Percentiles rank a stretch among this genome's conserved stretches.
Evolutionary conservation across 2,329 filamentous ascomycete genomes (phyloP).

Genomic region (Monilinia fructicola): DNA sequence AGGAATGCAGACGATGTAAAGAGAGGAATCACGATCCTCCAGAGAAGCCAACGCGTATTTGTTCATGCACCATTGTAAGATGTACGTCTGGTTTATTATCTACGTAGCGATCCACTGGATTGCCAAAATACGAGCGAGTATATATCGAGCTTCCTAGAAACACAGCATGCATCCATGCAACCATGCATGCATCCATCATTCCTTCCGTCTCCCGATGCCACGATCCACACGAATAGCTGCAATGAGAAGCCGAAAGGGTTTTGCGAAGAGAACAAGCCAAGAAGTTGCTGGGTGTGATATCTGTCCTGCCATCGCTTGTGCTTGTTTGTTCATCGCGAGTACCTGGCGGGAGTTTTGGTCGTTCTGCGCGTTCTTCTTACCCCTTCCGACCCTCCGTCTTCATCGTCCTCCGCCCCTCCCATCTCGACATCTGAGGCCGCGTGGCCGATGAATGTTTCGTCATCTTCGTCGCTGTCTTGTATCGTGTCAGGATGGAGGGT

Average conservation of each 20-base stretch:
- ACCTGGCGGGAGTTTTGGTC: constrained; percentile 7
- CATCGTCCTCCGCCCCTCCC: neutral
- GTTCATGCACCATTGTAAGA: neutral
- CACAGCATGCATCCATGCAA: too few species aligned
- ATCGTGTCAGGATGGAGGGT: neutral
- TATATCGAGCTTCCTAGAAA: neutral
- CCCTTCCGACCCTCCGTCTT: neutral
- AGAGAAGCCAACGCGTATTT: neutral
- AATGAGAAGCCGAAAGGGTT: too few species aligned
- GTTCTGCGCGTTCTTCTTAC: constrained; percentile 1
- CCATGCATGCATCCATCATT: too few species aligned
- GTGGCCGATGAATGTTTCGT: neutral
- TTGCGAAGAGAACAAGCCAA: neutral
- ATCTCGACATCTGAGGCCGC: constrained; percentile 1
- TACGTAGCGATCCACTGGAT: neutral
- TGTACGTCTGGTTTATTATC: neutral
- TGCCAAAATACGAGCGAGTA: too few species aligned
- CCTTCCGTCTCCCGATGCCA: too few species aligned
- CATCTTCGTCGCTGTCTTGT: neutral
- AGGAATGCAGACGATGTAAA: neutral
- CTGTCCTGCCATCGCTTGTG: too few species aligned
- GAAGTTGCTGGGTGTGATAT: neutral
- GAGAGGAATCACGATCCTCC: neutral
- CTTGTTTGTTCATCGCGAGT: neutral
- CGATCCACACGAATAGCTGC: neutral